These are phyloP conservation scores for Cyberlindnera euphorbiiphila DNA, from an alignment of 805 yeast genomes.

Conservation along the genomic window DNA sequence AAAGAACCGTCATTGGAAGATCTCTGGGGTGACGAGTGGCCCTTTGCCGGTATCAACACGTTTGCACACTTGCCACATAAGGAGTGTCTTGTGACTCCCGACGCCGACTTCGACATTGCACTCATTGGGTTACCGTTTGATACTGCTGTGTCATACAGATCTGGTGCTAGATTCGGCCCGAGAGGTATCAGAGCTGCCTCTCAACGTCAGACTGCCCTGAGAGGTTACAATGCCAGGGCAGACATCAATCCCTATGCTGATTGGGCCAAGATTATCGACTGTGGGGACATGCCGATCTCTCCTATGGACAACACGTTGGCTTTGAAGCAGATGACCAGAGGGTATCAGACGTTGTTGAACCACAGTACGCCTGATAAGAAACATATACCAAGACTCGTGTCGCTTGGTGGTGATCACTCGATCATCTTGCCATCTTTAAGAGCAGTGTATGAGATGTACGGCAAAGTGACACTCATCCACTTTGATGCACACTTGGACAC, in stretches of 20 bases:
- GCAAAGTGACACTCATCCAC: constrained; percentile 69
- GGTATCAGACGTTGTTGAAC: constrained; percentile 49
- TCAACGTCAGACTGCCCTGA: constrained; percentile 60
- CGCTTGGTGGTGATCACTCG: constrained; percentile 83
- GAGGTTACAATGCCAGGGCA: constrained; percentile 71
- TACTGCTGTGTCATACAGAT: constrained; percentile 47
- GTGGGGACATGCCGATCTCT: constrained; percentile 66
- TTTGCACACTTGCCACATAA: constrained; percentile 71
- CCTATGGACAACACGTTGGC: constrained; percentile 68
- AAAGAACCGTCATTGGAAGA: constrained; percentile 44
- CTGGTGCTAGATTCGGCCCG: constrained; percentile 54
- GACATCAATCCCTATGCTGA: constrained; percentile 54
- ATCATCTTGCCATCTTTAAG: constrained; percentile 69
- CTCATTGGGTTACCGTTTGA: constrained; percentile 54
- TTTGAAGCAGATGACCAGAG: constrained; percentile 55
- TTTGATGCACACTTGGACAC: constrained; percentile 87
- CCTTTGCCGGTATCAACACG: constrained; percentile 60
- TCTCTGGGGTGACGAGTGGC: constrained; percentile 75
- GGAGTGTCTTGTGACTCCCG: constrained; percentile 50
- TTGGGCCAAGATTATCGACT: constrained; percentile 55
- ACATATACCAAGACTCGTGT: constrained; percentile 58
- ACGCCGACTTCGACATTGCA: constrained; percentile 55
- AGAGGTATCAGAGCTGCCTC: constrained; percentile 62
- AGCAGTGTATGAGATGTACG: constrained; percentile 56
- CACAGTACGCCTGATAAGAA: constrained; percentile 26